These are phyloP conservation scores for Pulveroboletus ravenelii DNA, from an alignment of 768 basidiomycete genomes.

Conservation along the genomic window DNA sequence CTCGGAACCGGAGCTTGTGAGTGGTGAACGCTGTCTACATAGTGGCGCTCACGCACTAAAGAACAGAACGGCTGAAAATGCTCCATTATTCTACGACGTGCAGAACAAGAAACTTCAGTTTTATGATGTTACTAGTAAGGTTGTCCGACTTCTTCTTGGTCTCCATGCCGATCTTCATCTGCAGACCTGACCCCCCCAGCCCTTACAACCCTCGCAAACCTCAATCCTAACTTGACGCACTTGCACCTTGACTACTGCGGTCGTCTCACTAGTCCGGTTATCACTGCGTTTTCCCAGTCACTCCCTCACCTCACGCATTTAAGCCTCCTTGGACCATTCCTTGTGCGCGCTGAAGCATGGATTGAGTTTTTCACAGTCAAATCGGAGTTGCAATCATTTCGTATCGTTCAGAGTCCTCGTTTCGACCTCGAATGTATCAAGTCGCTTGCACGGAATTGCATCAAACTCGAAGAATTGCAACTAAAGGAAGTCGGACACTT, in stretches of 20 bases:
- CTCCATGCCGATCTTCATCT: conserved; percentile 1
- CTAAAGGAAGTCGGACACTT: conserved; percentile 76
- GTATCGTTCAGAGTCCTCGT: conserved; percentile 81
- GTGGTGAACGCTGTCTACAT: conserved; percentile 28
- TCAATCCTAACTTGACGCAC: conserved; percentile 79
- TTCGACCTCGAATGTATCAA: conserved; percentile 70
- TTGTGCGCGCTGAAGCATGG: conserved; percentile 75
- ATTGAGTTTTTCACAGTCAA: conserved; percentile 63
- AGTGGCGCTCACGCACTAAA: neutral
- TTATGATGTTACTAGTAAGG: conserved; percentile 87
- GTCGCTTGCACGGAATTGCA: conserved; percentile 48
- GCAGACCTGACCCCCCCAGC: conserved; percentile 67
- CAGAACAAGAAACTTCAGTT: conserved; percentile 63
- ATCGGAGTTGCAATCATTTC: conserved; percentile 62
- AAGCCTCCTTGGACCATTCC: conserved; percentile 84
- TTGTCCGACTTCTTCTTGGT: neutral
- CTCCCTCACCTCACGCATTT: conserved; percentile 66
- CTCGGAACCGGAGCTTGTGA: conserved; percentile 77
- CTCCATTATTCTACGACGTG: conserved; percentile 76
- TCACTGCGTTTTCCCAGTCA: conserved; percentile 53
- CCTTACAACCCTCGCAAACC: conserved; percentile 62
- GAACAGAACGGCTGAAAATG: conserved; percentile 71
- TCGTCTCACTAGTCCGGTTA: conserved; percentile 59
- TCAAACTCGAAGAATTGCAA: conserved; percentile 62
- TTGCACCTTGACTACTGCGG: conserved; percentile 87